Evolutionary conservation across 1,284 basidiomycete genomes (phyloP), one percentile per base, ranked within the genome.

Genomic region (Boletus smithii): DNA sequence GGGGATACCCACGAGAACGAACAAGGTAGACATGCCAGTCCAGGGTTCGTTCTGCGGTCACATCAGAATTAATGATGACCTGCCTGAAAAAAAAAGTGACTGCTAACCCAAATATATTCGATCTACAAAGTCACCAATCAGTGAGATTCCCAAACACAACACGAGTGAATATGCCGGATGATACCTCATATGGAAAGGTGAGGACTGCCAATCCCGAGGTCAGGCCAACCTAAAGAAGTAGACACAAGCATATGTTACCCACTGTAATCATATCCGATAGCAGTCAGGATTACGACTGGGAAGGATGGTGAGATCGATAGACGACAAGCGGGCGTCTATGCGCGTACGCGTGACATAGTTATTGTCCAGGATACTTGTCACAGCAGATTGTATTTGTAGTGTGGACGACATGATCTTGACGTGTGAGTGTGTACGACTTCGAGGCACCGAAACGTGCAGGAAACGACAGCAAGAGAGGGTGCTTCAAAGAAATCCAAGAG

Each of bases 71-170:
- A 23, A 14, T 30, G 14, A 20, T 5, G 9, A 7, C 22, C 13
- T 10, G 2, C 8, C 5, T 4, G 11, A 22, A 31, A 36, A 30
- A 44, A 41, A 30, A 44, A 8, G 9, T 29, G 33, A 5, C 4
- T 1, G 8, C 39, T 18, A 5, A 52, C 50, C 50, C 50, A 53
- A 18, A 52, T 14, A 14, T 53, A 40, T 40, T 52, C 41, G 29
- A 52, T 29, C 51, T 52, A 23, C 17, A 11, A 29, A 16, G 20
- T 20, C 10, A 20, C 23, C 3, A 14, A 23, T n/a, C 18, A 17
- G 18, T 7, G 9, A 3, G 11, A 10, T 16, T 8, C 14, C 5
- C 5, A 16, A 23, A 3, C 13, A 22, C 13, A 14, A 35, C 11
- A 22, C 17, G 10, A 22, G 22, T 3, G 35, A 17, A 36, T n/a